Evolutionary conservation across 2,329 filamentous ascomycete genomes (phyloP), one percentile per base, ranked within the genome.

Genomic region (Bipolaris gigantea): DNA sequence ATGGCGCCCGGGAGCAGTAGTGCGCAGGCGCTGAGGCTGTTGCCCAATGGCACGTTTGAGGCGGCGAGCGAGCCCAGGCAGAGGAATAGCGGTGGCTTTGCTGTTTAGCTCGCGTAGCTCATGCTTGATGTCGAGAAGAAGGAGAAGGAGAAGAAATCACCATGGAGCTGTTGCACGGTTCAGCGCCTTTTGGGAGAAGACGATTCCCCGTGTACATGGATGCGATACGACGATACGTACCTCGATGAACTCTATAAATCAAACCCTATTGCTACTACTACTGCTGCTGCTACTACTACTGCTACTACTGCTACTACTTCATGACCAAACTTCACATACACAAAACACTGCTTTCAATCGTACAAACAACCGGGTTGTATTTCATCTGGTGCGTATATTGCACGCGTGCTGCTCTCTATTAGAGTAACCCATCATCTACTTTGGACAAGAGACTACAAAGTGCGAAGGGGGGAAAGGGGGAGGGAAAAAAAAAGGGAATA

Each of bases 61-160:
- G 89, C 89, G 3, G 89, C 85, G 1, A 83, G 85, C 1, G 91
- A 95, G 73, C 88, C 88, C 21, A 83, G 90, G 57, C 89, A 92
- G 79, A 71, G 76, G 63, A 86, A 88, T 65, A 89, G 87, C 52
- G 89, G 81, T 1, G 89, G 88, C 0, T 81, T 85, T 64, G 84
- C 74, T 3, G 75, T 83, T 25, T 83, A 74, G 10, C 5, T 2
- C 4, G 9, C 10, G 9, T 5, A 30, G 7, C 7, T 25, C 10
- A 30, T 30, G 27, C 13, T 11, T 30, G 27, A 30, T 30, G 10
- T 4, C 5, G 27, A 30, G 1, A 27, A 27, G n/a, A n/a, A n/a
- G n/a, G n/a, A n/a, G n/a, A n/a, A n/a, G n/a, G n/a, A n/a, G n/a
- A n/a, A n/a, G n/a, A n/a, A n/a, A n/a, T n/a, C n/a, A n/a, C n/a